These are phyloP conservation scores for Corymbia calophylla DNA, from an alignment of 441 rosid species.

Conservation along the genomic window DNA sequence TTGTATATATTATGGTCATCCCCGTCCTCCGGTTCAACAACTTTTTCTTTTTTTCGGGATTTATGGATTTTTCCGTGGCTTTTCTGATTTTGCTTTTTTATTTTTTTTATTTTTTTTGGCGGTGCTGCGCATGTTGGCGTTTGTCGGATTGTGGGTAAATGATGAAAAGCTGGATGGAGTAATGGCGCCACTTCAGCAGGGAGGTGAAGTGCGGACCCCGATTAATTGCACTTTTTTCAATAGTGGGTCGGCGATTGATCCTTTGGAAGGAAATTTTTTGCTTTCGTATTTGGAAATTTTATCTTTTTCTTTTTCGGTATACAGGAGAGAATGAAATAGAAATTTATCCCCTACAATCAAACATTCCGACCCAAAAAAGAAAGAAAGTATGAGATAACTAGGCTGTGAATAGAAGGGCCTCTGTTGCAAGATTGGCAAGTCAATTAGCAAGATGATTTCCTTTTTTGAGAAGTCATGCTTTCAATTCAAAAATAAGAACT, in stretches of 20 bases:
- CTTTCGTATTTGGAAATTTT: not conserved
- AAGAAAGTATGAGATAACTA: no score
- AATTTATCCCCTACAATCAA: no score
- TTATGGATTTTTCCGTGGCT: not conserved
- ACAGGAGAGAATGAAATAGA: not conserved
- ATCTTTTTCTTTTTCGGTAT: no score
- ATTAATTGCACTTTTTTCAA: not conserved
- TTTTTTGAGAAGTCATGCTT: rapidly evolving
- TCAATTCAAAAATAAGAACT: not conserved
- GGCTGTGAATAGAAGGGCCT: not conserved
- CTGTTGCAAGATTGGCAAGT: not conserved
- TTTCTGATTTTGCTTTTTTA: no score
- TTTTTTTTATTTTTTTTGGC: not conserved
- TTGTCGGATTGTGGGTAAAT: not conserved
- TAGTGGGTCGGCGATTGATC: not conserved
- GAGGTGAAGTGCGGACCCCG: not conserved
- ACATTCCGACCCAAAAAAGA: not conserved
- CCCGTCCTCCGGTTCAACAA: not conserved
- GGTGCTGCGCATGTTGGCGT: not conserved
- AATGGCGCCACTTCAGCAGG: not conserved
- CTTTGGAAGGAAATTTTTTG: not conserved
- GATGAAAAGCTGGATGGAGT: not conserved
- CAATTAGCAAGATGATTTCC: not conserved
- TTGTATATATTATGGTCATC: not conserved
- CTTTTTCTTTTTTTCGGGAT: no score